These are phyloP conservation scores for Cyberlindnera amylophila DNA, from an alignment of 805 yeast genomes.

Conservation along the genomic window DNA sequence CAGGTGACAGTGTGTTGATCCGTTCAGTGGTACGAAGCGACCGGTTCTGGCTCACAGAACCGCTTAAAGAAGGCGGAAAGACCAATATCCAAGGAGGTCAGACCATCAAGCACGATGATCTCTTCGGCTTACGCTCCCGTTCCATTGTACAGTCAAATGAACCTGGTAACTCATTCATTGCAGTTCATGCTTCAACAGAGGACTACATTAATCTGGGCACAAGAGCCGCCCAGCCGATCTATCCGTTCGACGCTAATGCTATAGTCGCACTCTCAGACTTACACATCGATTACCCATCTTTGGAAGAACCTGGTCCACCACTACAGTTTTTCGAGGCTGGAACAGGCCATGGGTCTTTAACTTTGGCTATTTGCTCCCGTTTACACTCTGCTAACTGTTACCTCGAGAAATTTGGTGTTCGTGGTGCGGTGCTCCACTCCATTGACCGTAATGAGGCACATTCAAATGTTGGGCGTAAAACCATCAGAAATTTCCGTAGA, in stretches of 20 bases:
- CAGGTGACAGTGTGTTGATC: conserved; percentile 21
- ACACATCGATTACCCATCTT: conserved; percentile 38
- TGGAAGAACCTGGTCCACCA: conserved; percentile 25
- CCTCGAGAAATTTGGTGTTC: conserved; percentile 24
- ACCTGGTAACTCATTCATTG: conserved; percentile 30
- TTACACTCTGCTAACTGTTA: conserved; percentile 43
- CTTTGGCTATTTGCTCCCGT: conserved; percentile 39
- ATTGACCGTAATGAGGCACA: conserved; percentile 40
- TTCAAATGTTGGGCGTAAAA: conserved; percentile 38
- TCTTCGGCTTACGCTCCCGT: conserved; percentile 38
- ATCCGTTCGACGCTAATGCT: conserved; percentile 45
- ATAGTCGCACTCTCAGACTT: conserved; percentile 45
- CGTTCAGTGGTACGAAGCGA: conserved; percentile 21
- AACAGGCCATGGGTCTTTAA: conserved; percentile 51
- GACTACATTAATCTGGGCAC: conserved; percentile 39
- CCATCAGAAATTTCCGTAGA: conserved; percentile 35
- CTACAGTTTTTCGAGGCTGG: conserved; percentile 48
- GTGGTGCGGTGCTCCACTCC: conserved; percentile 46
- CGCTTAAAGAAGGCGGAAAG: conserved; percentile 18
- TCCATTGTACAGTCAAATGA: conserved; percentile 27
- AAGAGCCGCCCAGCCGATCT: conserved; percentile 50
- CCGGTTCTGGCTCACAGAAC: conserved; percentile 25
- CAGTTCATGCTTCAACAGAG: conserved; percentile 41
- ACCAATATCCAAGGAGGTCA: conserved; percentile 24
- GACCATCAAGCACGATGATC: conserved; percentile 33